Percentiles rank a stretch among this genome's conserved stretches.
These are phyloP conservation scores for Fusarium kyushuense DNA, from an alignment of 2,329 filamentous ascomycete species.

Conservation along the genomic window DNA sequence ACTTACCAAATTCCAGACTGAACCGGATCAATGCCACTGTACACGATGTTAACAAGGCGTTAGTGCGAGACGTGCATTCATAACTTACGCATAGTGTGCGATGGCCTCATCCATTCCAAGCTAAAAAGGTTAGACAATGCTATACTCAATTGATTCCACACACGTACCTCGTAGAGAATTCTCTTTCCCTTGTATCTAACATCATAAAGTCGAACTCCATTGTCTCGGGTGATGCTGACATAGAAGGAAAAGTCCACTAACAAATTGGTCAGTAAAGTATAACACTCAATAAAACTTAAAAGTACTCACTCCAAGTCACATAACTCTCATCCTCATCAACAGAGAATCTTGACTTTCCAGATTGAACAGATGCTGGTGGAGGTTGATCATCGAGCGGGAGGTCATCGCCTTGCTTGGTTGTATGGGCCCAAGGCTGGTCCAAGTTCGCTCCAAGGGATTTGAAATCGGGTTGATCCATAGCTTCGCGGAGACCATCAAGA, in stretches of 20 bases:
- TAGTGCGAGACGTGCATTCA: fast-evolving
- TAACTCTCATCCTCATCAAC: slow-evolving; percentile 8
- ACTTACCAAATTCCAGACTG: slow-evolving; percentile 4
- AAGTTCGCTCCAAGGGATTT: neutral
- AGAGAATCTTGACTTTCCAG: neutral
- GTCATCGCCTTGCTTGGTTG: neutral
- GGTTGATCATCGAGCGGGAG: neutral
- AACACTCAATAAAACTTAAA: fast-evolving
- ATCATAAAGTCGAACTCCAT: neutral
- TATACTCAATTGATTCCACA: fast-evolving
- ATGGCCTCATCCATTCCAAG: slow-evolving; percentile 12
- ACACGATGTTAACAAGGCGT: fast-evolving
- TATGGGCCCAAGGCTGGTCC: slow-evolving; percentile 11
- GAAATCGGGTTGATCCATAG: neutral
- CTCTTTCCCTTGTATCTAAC: slow-evolving; percentile 1
- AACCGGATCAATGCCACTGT: neutral
- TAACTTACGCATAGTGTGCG: slow-evolving; percentile 8
- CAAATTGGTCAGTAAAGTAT: neutral
- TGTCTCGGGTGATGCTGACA: neutral
- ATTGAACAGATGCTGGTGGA: neutral
- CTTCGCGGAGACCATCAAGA: neutral
- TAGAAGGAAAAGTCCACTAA: slow-evolving; percentile 9
- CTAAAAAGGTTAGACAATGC: neutral
- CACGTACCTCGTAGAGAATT: neutral
- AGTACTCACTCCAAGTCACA: slow-evolving; percentile 5